phyloP scores from a whole-genome alignment of 306 rosid species.

The Lotus japonicus region DNA sequence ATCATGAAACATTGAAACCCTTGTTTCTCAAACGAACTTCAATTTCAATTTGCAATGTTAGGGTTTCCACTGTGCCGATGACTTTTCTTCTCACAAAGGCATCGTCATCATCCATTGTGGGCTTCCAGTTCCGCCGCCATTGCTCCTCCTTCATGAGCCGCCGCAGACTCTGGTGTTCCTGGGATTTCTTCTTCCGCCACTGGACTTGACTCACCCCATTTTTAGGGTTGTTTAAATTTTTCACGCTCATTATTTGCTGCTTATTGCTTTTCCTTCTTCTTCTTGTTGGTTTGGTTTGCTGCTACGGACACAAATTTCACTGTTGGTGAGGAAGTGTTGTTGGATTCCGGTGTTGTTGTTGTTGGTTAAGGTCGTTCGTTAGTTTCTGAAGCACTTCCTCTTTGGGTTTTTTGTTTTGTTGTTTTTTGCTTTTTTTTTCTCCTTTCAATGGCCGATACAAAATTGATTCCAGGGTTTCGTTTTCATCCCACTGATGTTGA shows the following conservation, averaged over 20 bases:
- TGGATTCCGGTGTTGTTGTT: neutral
- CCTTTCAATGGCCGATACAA: conserved; percentile 19
- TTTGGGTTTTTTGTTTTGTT: neutral
- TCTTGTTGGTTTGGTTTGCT: neutral
- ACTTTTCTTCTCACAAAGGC: conserved; percentile 31
- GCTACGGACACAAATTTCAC: too few relatives aligned
- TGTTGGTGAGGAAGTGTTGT: neutral
- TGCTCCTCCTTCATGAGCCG: conserved; percentile 39
- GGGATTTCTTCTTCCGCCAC: conserved; percentile 41
- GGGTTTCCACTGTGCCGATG: conserved; percentile 49
- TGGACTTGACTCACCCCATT: conserved; percentile 34
- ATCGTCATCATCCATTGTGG: conserved; percentile 20
- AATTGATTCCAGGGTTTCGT: conserved; percentile 71
- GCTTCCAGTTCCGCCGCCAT: conserved; percentile 13
- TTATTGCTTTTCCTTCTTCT: neutral
- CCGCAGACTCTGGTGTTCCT: conserved; percentile 37
- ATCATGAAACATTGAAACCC: too few relatives aligned
- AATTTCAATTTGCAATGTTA: conserved; percentile 31
- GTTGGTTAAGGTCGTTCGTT: neutral
- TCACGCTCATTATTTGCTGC: neutral
- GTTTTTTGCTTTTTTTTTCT: neutral
- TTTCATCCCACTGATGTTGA: conserved; percentile 84
- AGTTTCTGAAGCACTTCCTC: conserved; percentile 10
- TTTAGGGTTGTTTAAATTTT: conserved; percentile 14
- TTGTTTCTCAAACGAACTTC: neutral